Conservation (phyloP, 2,329 filamentous ascomycete genomes). For the Lecanicillium sp. region DNA sequence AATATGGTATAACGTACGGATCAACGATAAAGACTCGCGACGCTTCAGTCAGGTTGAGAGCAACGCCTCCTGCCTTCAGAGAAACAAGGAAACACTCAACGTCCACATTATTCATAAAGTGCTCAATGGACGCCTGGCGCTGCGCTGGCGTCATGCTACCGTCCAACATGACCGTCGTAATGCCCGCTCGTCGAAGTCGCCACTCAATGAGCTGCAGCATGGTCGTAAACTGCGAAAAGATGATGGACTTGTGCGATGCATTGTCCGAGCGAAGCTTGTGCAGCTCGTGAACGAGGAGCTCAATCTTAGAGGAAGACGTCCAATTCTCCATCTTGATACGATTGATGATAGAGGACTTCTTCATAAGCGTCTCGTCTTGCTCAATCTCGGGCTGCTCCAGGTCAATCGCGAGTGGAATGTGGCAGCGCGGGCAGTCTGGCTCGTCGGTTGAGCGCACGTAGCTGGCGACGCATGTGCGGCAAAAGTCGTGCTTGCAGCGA, state of each 20-base stretch:
- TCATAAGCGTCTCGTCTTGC: conserved; percentile 77
- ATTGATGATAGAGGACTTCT: conserved; percentile 97
- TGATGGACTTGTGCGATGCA: conserved; percentile 90
- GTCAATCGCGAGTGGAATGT: conserved; percentile 84
- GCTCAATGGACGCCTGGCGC: conserved; percentile 86
- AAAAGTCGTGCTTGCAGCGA: conserved; percentile 76
- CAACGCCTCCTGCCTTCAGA: conserved; percentile 91
- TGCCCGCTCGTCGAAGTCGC: conserved; percentile 91
- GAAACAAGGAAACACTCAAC: conserved; percentile 96
- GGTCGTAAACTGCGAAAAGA: conserved; percentile 94
- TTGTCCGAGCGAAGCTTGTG: conserved; percentile 89
- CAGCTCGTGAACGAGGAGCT: conserved; percentile 88
- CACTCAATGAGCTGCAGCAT: conserved; percentile 97
- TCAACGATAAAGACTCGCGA: conserved; percentile 94
- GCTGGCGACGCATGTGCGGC: conserved; percentile 31
- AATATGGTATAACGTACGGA: conserved; percentile 54
- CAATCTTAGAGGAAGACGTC: conserved; percentile 97
- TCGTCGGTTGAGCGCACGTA: conserved; percentile 70
- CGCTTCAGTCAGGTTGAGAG: conserved; percentile 89
- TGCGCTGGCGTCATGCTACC: conserved; percentile 94
- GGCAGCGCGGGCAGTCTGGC: conserved; percentile 81
- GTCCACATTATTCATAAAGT: conserved; percentile 92
- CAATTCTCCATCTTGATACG: conserved; percentile 98
- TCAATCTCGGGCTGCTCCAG: conserved; percentile 93
- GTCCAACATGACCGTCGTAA: conserved; percentile 97